These are phyloP conservation scores for Melampsora americana DNA, from an alignment of 1,284 basidiomycete species.

Conservation along the genomic window DNA sequence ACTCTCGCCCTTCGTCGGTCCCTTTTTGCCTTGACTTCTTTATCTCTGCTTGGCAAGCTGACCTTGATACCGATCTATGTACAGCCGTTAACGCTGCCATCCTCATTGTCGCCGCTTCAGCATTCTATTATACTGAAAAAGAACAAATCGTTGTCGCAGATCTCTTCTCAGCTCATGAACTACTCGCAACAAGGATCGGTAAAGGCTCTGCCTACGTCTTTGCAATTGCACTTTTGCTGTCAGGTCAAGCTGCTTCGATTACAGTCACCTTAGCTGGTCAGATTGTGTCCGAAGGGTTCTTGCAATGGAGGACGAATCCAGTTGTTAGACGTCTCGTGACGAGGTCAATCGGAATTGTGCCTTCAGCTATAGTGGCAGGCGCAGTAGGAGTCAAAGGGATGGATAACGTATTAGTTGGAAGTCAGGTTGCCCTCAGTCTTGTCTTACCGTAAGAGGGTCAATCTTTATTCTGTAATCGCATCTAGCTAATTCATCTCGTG, in stretches of 20 bases:
- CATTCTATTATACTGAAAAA: slow-evolving; percentile 60
- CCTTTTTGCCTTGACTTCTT: neutral
- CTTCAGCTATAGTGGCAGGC: slow-evolving; percentile 74
- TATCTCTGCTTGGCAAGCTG: slow-evolving; percentile 42
- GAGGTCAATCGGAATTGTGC: slow-evolving; percentile 78
- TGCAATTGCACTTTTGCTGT: slow-evolving; percentile 75
- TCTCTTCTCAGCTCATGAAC: slow-evolving; percentile 74
- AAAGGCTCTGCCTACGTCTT: slow-evolving; percentile 74
- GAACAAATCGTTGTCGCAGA: slow-evolving; percentile 61
- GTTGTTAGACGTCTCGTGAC: slow-evolving; percentile 77
- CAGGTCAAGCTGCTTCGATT: slow-evolving; percentile 87
- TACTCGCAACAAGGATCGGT: slow-evolving; percentile 68
- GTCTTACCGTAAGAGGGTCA: slow-evolving; percentile 66
- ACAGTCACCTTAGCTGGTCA: slow-evolving; percentile 89
- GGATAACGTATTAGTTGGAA: slow-evolving; percentile 75
- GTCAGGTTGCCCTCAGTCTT: slow-evolving; percentile 81
- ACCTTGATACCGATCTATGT: neutral
- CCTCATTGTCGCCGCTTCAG: slow-evolving; percentile 60
- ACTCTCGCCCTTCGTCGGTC: slow-evolving; percentile 48
- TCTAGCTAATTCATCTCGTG: neutral
- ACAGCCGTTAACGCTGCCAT: slow-evolving; percentile 52
- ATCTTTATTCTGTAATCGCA: neutral
- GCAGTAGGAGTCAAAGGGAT: slow-evolving; percentile 72
- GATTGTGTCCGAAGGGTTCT: slow-evolving; percentile 88
- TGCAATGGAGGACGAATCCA: slow-evolving; percentile 82